Base-by-base conservation (phyloP, 106 monocot genomes). In the Allium cepa region DNA sequence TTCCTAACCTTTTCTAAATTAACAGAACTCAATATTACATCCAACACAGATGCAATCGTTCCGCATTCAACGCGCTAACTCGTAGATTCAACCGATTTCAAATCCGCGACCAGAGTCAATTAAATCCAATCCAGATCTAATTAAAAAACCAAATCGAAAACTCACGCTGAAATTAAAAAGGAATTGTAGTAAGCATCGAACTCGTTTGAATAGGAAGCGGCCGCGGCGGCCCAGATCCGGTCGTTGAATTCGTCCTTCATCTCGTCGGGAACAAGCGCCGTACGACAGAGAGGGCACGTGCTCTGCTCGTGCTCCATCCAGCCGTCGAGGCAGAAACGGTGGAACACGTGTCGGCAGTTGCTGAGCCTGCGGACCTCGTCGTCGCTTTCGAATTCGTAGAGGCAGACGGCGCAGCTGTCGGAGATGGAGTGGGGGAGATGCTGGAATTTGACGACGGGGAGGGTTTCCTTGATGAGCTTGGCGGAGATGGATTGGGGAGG, bases 301-400 rank as follows among this genome's bases (percentile, higher is more conserved):
- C 71, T 66, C 71, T 76, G 74, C 16, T 76, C 73, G 68, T 77
- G 77, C 65, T 75, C 74, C 77, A 78, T 55, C 85, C 85, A 85
- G 7, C 73, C 67, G 64, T 81, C 85, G 12, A 85, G 71, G 75
- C 85, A 85, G 12, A 26, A 46, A 22, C 59, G 53, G 67, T 85
- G 85, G 75, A 78, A 85, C 4, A 81, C 59, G 55, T 85, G 85
- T 10, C 75, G 49, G 72, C 85, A 85, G 63, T 78, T 75, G 57
- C 47, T 64, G 9, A 81, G 80, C 46, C 77, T 46, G 17, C 80
- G 66, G 8, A 85, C 70, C 67, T 85, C 80, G 15, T 74, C 85
- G 6, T 10, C 50, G 15, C 27, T 71, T 17, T 85, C 78, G 53
- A 85, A 47, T 63, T 75, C 85, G 72, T 57, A 75, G 27, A 85